These are phyloP conservation scores for Hanseniaspora jakobsenii DNA, from an alignment of 805 yeast genomes.

Conservation along the genomic window DNA sequence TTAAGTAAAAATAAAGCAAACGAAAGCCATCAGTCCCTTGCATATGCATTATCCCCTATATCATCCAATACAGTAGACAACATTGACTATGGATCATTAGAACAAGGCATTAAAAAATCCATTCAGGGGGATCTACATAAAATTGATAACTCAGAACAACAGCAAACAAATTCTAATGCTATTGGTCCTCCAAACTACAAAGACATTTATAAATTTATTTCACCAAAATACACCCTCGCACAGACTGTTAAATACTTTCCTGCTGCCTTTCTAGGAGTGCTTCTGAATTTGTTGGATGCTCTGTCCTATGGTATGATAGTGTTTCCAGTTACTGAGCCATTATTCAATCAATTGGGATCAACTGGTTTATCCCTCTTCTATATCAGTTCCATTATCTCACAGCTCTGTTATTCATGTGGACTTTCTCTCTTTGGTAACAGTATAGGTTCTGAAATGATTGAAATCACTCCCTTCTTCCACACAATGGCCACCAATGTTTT, in stretches of 20 bases:
- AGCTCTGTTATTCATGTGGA: slow-evolving; percentile 76
- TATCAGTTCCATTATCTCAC: slow-evolving; percentile 80
- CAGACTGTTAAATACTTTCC: slow-evolving; percentile 36
- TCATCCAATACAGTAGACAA: no score
- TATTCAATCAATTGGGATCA: slow-evolving; percentile 70
- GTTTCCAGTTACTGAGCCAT: slow-evolving; percentile 76
- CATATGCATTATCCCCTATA: no score
- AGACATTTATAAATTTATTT: slow-evolving; percentile 9
- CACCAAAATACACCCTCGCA: neutral
- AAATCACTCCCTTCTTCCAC: slow-evolving; percentile 96
- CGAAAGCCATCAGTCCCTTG: slow-evolving; percentile 12
- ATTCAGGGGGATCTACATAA: neutral
- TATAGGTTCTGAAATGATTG: slow-evolving; percentile 98
- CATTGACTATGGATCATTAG: slow-evolving; percentile 5
- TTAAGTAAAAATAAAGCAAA: no score
- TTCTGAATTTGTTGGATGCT: slow-evolving; percentile 83
- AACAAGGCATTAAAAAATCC: neutral
- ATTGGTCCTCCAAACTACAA: slow-evolving; percentile 7
- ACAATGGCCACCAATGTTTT: slow-evolving; percentile 75
- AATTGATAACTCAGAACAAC: neutral
- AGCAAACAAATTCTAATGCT: neutral
- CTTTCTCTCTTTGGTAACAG: slow-evolving; percentile 82
- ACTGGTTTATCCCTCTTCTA: slow-evolving; percentile 91
- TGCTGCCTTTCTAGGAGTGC: slow-evolving; percentile 71
- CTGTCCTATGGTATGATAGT: slow-evolving; percentile 94